Percentiles rank a stretch among this genome's conserved stretches.
Conservation (phyloP, 768 basidiomycete species). For the Erythrobasidium yunnanense region DNA sequence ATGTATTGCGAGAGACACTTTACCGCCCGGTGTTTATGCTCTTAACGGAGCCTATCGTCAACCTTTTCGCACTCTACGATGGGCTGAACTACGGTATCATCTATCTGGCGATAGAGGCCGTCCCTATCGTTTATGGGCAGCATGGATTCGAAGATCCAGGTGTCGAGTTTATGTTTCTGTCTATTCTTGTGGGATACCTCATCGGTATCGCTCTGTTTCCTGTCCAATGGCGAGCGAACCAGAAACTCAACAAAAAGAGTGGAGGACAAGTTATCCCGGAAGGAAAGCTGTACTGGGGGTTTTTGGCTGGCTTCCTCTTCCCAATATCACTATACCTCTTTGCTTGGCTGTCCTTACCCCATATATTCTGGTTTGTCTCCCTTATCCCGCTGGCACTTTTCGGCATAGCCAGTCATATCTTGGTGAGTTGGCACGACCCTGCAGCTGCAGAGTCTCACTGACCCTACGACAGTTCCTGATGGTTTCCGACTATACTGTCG, state of each 20-base stretch:
- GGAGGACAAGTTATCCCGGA: constrained; percentile 23
- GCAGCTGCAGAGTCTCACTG: too few species aligned
- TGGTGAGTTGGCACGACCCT: constrained; percentile 2
- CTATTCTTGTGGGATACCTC: constrained; percentile 25
- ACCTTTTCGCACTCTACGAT: constrained; percentile 21
- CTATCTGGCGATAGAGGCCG: constrained; percentile 28
- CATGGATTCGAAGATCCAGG: constrained; percentile 23
- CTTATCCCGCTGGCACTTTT: constrained; percentile 12
- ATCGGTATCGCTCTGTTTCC: constrained; percentile 4
- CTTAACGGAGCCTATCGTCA: constrained; percentile 28
- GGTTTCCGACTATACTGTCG: constrained; percentile 4
- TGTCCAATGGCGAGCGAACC: neutral
- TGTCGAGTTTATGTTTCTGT: constrained; percentile 26
- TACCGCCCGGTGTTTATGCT: constrained; percentile 26
- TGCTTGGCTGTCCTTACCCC: constrained; percentile 26
- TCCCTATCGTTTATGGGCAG: constrained; percentile 17
- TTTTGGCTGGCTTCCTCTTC: constrained; percentile 16
- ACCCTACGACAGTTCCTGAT: constrained; percentile 14
- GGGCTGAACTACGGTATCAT: constrained; percentile 28
- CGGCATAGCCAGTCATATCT: constrained; percentile 22
- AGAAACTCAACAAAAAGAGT: neutral
- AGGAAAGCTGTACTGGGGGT: constrained; percentile 25
- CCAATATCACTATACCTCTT: constrained; percentile 23
- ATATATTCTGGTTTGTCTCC: constrained; percentile 22
- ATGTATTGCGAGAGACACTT: constrained; percentile 23